Evolutionary conservation across 139 green algal genomes (phyloP), one percentile per base, ranked within the genome.

Genomic region (Haematococcus lacustris): DNA sequence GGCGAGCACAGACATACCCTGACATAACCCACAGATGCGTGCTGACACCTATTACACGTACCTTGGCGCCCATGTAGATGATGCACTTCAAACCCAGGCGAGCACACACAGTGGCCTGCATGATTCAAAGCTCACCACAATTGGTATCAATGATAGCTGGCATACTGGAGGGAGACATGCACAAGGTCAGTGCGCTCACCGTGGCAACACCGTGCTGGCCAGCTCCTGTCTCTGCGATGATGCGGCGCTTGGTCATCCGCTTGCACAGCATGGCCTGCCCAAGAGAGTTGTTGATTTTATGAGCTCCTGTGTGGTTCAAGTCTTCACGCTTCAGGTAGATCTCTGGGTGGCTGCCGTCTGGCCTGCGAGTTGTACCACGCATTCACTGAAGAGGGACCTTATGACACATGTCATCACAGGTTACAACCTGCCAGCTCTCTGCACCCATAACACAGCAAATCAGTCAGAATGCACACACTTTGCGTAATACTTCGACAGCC

Each of bases 201-300:
- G 95, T 99, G 17, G 95, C 95, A 13, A 98, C 94, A 38, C 95
- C 95, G 77, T 99, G 95, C 89, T 99, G 95, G 2, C 95, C 95
- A 9, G 95, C 95, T 7, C 95, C 95, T 3, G 95, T 99, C 85
- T 99, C 95, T 23, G 95, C 95, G 66, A 99, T 98, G 80, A 99
- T 97, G 73, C 94, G 88, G 78, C 94, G 83, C 86, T 99, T 99
- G 67, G 86, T 87, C 87, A 98, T 93, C 37, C 89, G 86, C 76
- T 93, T 89, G 87, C 90, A 96, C 68, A 98, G 85, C 71, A 98
- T 76, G 23, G 87, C 93, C 85, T 99, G 95, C 0, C 95, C 95
- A 9, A 99, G 81, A 1, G 93, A 94, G 82, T 99, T 99, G 87
- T 99, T 99, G 85, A 99, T 99, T 84, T 99, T 99, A 82, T 99